Evolutionary conservation across 495 filamentous ascomycete species (phyloP).

Genomic region (Trichoderma gamsii): DNA sequence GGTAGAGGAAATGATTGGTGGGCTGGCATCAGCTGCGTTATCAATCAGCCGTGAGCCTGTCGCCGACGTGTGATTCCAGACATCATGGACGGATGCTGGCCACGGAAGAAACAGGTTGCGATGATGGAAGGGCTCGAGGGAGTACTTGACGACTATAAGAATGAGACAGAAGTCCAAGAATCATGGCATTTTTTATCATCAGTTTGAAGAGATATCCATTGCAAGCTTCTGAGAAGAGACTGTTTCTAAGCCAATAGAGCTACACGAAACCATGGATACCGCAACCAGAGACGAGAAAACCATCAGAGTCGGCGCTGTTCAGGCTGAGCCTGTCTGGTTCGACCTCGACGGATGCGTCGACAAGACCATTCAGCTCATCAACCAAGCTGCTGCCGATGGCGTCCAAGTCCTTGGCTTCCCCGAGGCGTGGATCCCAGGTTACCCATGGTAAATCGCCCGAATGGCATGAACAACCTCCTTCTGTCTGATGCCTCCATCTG

Average conservation of each 20-base stretch:
- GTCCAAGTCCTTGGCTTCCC: conserved; percentile 45
- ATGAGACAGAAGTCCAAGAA: neutral
- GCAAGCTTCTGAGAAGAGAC: neutral
- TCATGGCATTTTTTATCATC: neutral
- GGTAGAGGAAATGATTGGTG: neutral
- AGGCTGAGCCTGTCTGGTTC: conserved; percentile 46
- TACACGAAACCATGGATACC: neutral
- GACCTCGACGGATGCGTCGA: conserved; percentile 36
- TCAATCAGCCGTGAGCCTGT: neutral
- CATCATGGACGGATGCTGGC: neutral
- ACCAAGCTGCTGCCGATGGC: conserved; percentile 39
- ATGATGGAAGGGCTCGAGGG: neutral
- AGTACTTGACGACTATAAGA: neutral
- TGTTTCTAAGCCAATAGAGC: neutral
- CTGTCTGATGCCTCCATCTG: neutral
- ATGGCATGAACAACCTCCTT: neutral
- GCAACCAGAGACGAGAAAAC: neutral
- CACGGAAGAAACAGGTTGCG: neutral
- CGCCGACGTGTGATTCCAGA: neutral
- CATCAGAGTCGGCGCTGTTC: conserved; percentile 32
- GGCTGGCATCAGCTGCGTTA: neutral
- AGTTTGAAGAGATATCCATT: neutral
- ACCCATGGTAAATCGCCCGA: conserved; percentile 40
- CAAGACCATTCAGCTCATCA: conserved; percentile 43
- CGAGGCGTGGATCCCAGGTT: conserved; percentile 46